phyloP scores from a whole-genome alignment of 2,329 filamentous ascomycete genomes.

The Cladosporium colombiae region DNA sequence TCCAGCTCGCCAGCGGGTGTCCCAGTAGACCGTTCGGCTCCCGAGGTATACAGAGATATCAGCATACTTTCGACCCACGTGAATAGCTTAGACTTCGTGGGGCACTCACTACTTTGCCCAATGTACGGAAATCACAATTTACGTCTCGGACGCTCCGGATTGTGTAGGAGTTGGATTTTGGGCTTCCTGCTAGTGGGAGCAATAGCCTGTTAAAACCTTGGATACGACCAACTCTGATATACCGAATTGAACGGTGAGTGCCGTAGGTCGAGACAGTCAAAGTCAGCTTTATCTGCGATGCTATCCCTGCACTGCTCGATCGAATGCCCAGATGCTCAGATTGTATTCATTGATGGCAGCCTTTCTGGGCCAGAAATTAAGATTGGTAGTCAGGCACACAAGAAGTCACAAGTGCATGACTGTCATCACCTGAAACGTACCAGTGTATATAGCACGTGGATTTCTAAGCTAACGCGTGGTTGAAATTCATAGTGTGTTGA shows the following conservation, averaged over 20 bases:
- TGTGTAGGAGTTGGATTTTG: not conserved
- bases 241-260: not conserved
- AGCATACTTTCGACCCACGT: not conserved
- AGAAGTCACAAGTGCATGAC: not conserved
- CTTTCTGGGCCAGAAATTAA: not conserved
- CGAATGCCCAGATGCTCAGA: not conserved
- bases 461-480: not conserved
- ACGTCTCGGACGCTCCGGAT: not conserved
- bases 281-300: not conserved
- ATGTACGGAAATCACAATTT: not conserved
- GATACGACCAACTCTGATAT: not conserved
- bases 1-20: not conserved
- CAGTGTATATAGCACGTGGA: not conserved
- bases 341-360: not conserved
- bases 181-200: not conserved
- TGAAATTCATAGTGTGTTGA: not conserved
- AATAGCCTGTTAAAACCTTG: not conserved
- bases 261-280: not conserved
- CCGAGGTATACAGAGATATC: not conserved
- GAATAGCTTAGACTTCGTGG: not conserved
- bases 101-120: not conserved
- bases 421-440: not conserved
- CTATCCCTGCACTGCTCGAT: not conserved
- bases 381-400: not conserved
- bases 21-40: too few relatives aligned